These are phyloP conservation scores for Dendrobium officinale DNA, from an alignment of 106 monocot genomes.

Conservation along the genomic window DNA sequence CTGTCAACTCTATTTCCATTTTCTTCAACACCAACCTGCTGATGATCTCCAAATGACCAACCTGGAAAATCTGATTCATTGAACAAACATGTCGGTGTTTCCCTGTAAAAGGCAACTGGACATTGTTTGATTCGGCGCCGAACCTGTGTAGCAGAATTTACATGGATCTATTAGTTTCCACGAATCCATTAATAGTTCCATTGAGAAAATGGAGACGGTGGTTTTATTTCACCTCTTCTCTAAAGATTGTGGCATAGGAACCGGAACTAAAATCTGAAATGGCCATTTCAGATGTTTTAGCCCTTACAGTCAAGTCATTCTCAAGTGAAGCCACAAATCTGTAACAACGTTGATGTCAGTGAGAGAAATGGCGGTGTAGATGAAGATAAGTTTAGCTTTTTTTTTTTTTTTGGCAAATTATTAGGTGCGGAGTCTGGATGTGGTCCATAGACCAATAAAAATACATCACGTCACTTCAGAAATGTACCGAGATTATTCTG, in stretches of 20 bases:
- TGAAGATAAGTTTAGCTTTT: not conserved
- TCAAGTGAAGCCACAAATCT: constrained; percentile 88
- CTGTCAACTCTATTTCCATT: not conserved
- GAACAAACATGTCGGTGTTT: constrained; percentile 54
- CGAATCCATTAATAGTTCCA: not conserved
- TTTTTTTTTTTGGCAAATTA: too few relatives aligned
- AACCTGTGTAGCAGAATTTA: constrained; percentile 35
- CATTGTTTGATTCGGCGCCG: constrained; percentile 78
- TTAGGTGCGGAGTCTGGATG: too few relatives aligned
- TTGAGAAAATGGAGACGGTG: not conserved
- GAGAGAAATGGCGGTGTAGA: not conserved
- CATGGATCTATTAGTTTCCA: not conserved
- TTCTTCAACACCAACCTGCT: not conserved
- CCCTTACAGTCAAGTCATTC: constrained; percentile 78
- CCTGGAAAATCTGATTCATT: constrained; percentile 66
- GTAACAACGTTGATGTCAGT: constrained; percentile 1
- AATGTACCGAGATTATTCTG: too few relatives aligned
- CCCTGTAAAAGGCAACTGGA: constrained; percentile 78
- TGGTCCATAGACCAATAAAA: too few relatives aligned
- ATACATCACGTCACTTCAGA: too few relatives aligned
- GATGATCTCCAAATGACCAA: constrained; percentile 59
- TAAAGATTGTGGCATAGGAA: constrained; percentile 82
- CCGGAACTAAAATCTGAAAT: constrained; percentile 84
- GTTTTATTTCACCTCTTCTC: constrained; percentile 47
- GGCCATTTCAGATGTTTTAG: constrained; percentile 74